Evolutionary conservation across 129 eudicot genomes (phyloP), one percentile per base, ranked within the genome.

Genomic region (Escallonia herrerae): DNA sequence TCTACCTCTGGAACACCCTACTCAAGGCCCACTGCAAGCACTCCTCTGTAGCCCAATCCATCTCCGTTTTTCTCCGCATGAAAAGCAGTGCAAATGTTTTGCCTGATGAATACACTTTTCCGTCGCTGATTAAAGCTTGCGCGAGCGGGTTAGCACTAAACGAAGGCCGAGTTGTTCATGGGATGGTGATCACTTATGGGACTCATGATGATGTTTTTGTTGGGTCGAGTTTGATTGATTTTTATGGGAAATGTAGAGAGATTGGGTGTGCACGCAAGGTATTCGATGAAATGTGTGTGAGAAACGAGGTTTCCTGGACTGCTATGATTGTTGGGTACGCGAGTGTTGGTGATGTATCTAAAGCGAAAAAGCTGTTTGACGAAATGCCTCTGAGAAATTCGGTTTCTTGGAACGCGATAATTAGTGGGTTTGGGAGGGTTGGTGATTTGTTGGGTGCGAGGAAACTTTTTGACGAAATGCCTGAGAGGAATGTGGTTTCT

Each of bases 171-270:
- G 63, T 51, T 49, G 38, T 80, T 63, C 85, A 80, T 71, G 85
- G 78, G 72, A 13, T 75, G 71, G 5, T 22, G 11, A 49, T 80
- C 44, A 71, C 50, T 65, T 71, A 58, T 55, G 85, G 85, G 40
- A 53, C 54, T 39, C 60, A 75, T 5, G 56, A 49, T 14, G 81
- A 75, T 63, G 78, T 81, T 13, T 71, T 60, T 43, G 81, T 75
- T 46, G 81, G 85, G 4, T 75, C 81, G 3, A 80, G 78, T 64
- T 62, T 75, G 85, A 59, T 75, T 63, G 81, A 71, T 68, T 70
- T 80, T 10, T 80, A 80, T 63, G 85, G 85, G 13, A 71, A 76
- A 63, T 80, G 85, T 43, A 38, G 43, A 64, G 72, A 65, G 62
- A 63, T 74, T 71, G 71, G 39, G n/a, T 46, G 60, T 47, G 84